Evolutionary conservation across 441 rosid genomes (phyloP).

Genomic region (Pelargonium fulgidum): DNA sequence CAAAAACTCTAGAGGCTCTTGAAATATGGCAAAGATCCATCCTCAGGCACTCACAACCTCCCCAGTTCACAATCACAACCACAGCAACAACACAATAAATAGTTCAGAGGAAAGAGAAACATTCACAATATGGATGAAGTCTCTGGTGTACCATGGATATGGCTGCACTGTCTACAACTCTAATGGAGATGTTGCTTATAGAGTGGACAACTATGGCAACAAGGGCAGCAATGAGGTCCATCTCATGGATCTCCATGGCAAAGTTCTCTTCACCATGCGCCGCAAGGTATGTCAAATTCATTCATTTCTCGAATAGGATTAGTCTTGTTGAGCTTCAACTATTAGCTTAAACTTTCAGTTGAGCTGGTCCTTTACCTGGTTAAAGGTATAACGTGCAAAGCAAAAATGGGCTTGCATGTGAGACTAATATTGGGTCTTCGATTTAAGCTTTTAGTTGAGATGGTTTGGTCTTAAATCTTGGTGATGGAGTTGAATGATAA

Average conservation of each 20-base stretch:
- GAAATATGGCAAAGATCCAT: neutral
- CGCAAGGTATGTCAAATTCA: constrained; percentile 24
- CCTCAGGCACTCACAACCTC: constrained; percentile 5
- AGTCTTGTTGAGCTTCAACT: no score
- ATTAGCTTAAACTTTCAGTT: no score
- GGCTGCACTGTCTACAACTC: constrained; percentile 60
- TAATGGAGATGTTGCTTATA: constrained; percentile 43
- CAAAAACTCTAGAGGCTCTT: neutral
- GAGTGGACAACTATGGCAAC: constrained; percentile 54
- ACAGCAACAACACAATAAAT: neutral
- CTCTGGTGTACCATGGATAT: constrained; percentile 43
- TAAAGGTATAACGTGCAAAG: no score
- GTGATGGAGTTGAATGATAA: neutral
- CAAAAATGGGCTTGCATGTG: no score
- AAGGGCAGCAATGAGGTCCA: constrained; percentile 37
- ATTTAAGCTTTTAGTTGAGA: no score
- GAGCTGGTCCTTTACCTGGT: no score
- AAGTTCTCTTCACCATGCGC: constrained; percentile 38
- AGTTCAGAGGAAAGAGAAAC: constrained; percentile 25
- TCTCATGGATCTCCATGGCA: constrained; percentile 48
- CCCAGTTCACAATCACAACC: neutral
- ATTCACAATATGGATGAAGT: constrained; percentile 72
- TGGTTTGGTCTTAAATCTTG: no score
- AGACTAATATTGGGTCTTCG: no score
- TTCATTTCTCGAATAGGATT: no score